These are phyloP conservation scores for Ceratocystis destructans DNA, from an alignment of 2,329 filamentous ascomycete genomes.

Conservation along the genomic window DNA sequence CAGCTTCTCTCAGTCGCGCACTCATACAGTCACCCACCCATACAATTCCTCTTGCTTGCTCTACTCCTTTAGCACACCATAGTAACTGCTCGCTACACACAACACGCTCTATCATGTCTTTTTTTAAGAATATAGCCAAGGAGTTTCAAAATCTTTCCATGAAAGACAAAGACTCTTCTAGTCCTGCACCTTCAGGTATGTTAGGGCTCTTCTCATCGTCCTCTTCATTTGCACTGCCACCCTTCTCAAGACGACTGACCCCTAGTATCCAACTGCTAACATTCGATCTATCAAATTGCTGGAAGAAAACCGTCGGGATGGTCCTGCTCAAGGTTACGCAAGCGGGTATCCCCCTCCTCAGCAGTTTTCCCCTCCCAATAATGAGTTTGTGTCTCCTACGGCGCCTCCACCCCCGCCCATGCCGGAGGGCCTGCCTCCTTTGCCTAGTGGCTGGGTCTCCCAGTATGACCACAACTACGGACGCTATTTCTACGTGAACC, in stretches of 20 bases:
- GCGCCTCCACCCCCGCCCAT: slow-evolving; percentile 22
- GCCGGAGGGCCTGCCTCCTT: slow-evolving; percentile 31
- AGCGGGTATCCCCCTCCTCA: slow-evolving; percentile 15
- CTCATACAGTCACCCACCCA: neutral
- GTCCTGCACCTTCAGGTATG: slow-evolving; percentile 2
- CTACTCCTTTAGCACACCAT: neutral
- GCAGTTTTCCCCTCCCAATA: slow-evolving; percentile 15
- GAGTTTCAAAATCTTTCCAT: slow-evolving; percentile 36
- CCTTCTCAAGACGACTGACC: slow-evolving; percentile 3
- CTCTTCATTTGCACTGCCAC: neutral
- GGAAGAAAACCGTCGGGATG: slow-evolving; percentile 1
- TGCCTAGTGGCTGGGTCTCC: slow-evolving; percentile 47
- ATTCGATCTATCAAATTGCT: neutral
- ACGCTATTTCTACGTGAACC: slow-evolving; percentile 52
- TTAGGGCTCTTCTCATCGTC: neutral
- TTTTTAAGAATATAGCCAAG: slow-evolving; percentile 32
- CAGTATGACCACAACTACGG: slow-evolving; percentile 49
- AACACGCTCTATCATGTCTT: slow-evolving; percentile 28
- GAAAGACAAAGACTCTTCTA: slow-evolving; percentile 23
- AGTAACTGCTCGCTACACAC: neutral
- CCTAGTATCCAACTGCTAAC: neutral
- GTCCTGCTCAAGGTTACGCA: neutral
- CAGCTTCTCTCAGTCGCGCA: neutral
- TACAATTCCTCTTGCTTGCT: neutral
- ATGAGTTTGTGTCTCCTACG: slow-evolving; percentile 7